Base-by-base conservation (phyloP, 192 early-diverging fungal species). In the Jimgerdemannia flammicorona region DNA sequence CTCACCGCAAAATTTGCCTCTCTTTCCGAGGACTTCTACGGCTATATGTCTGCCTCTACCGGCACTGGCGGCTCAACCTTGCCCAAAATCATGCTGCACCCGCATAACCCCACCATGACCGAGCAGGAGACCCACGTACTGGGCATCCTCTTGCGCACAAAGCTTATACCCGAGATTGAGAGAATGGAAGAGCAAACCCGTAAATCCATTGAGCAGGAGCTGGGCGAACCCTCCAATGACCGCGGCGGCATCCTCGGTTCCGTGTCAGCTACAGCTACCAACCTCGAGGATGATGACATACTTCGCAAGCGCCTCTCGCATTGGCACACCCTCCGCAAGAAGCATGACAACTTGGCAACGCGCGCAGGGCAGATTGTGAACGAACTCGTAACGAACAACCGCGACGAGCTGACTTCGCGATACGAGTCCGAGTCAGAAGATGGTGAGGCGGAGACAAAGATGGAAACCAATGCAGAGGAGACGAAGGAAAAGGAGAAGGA, bases 141-240 rank as follows among this genome's bases (percentile, higher is more conserved):
- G 4, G 77, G 74, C 49, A 78, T 82, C 0, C 42, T 82, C 42
- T 65, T 82, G 14, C 77, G 81, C 40, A 82, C 81, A 69, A 82
- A 82, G 18, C 72, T 82, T 43, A 82, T 82, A 69, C 81, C 81
- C 59, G 81, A 78, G 70, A 82, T 82, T 69, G 81, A 82, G 64
- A 73, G 67, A 20, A 17, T 78, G 39, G 81, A 82, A 64, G 75
- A 71, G 54, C 73, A 78, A 54, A 82, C 72, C 4, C 77, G 69
- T 7, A 66, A 64, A 6, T 72, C 78, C 6, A 70, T 82, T 40
- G 68, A 59, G 3, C 68, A 76, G 44, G 78, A 78, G 40, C 44
- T 82, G 42, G 10, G 66, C 2, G 64, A 80, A 4, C 71, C 64
- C 18, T 67, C 69, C 40, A 18, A 29, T 29, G 29, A 29, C 29